phyloP scores from a whole-genome alignment of 768 basidiomycete species.

The Kwoniella sp. region DNA sequence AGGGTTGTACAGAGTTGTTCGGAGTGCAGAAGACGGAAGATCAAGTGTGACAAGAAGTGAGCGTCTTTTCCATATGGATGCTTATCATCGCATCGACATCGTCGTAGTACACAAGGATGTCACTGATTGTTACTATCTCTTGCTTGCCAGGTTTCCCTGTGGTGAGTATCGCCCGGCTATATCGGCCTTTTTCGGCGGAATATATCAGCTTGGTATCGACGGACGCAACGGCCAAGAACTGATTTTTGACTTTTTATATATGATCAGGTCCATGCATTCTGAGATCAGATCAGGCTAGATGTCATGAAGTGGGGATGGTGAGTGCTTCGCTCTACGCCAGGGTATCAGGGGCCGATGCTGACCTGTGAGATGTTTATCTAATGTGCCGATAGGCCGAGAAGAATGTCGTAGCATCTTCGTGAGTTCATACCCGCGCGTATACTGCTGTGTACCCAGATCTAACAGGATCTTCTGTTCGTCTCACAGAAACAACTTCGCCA shows the following conservation, averaged over 20 bases:
- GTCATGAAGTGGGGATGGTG: slow-evolving; percentile 53
- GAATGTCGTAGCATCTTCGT: slow-evolving; percentile 31
- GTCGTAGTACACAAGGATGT: too few relatives aligned
- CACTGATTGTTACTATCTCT: too few relatives aligned
- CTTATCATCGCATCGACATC: too few relatives aligned
- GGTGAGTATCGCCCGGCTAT: slow-evolving; percentile 23
- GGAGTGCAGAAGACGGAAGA: slow-evolving; percentile 55
- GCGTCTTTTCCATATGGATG: too few relatives aligned
- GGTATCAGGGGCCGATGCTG: neutral
- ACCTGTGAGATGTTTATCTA: neutral
- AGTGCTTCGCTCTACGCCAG: slow-evolving; percentile 2
- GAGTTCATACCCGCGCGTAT: neutral
- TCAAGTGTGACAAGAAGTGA: slow-evolving; percentile 56
- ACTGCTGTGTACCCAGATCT: neutral
- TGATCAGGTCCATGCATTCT: slow-evolving; percentile 46
- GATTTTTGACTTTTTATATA: neutral
- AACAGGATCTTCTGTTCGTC: neutral
- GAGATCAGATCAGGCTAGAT: slow-evolving; percentile 48
- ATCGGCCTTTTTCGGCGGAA: neutral
- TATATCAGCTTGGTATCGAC: too few relatives aligned
- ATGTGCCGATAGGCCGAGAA: slow-evolving; percentile 35
- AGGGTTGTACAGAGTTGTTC: slow-evolving; percentile 56
- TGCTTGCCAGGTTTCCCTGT: slow-evolving; percentile 50
- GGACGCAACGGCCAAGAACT: too few relatives aligned
- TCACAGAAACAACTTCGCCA: slow-evolving; percentile 37